phyloP scores from a whole-genome alignment of 768 basidiomycete species.

The Gymnopilus junonius region DNA sequence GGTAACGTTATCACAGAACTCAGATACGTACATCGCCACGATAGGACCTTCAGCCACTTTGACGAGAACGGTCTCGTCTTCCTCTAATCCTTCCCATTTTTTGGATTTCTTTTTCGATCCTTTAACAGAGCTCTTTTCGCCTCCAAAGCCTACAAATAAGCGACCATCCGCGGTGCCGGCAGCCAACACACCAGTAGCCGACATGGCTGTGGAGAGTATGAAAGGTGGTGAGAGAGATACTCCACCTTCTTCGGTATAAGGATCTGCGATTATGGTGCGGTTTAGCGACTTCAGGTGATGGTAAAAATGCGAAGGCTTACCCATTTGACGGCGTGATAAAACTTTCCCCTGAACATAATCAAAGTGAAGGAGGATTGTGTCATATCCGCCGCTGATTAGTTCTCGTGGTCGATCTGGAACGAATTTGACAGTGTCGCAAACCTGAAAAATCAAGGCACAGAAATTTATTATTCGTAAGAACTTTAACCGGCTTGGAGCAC shows the following conservation, averaged over 20 bases:
- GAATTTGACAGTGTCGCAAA: constrained; percentile 72
- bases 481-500: constrained; percentile 22
- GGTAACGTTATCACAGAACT: background rate
- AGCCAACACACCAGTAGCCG: constrained; percentile 61
- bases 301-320: constrained; percentile 36
- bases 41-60: constrained; percentile 76
- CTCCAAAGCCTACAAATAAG: constrained; percentile 70
- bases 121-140: constrained; percentile 54
- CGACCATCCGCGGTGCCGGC: constrained; percentile 80
- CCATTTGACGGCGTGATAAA: constrained; percentile 62
- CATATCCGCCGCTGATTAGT: constrained; percentile 79
- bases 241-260: constrained; percentile 42
- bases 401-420: constrained; percentile 74
- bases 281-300: background rate
- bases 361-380: constrained; percentile 68
- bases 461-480: background rate
- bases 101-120: constrained; percentile 64
- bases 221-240: constrained; percentile 78
- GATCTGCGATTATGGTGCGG: constrained; percentile 29
- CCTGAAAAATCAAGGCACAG: constrained; percentile 42
- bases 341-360: constrained; percentile 60
- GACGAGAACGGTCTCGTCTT: constrained; percentile 44
- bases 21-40: constrained; percentile 60
- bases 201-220: constrained; percentile 64
- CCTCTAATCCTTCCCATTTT: constrained; percentile 75